Conservation (phyloP, 1,139 yeast genomes). For the Saccharomyces hybrid region DNA sequence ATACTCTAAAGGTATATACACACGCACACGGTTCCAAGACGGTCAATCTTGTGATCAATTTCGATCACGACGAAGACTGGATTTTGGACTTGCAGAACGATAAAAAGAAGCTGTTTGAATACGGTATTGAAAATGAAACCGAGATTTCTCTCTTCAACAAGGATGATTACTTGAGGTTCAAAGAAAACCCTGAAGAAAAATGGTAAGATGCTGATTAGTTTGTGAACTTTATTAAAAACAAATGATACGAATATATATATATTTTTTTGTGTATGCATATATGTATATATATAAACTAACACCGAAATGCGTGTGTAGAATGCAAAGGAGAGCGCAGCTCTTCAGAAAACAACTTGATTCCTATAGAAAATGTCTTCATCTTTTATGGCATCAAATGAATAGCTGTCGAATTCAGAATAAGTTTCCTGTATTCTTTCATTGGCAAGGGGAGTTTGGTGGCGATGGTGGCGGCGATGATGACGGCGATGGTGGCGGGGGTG, state of each 20-base stretch:
- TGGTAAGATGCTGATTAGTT: constrained; percentile 44
- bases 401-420: background rate
- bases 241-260: background rate
- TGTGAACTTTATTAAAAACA: background rate
- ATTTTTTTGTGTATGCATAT: background rate
- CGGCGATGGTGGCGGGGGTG: background rate
- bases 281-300: background rate
- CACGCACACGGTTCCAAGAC: constrained; percentile 95
- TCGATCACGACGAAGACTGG: constrained; percentile 68
- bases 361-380: background rate
- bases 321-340: background rate
- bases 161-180: constrained; percentile 58
- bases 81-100: constrained; percentile 42
- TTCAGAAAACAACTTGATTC: background rate
- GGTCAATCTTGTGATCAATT: constrained; percentile 82
- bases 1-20: constrained; percentile 78
- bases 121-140: constrained; percentile 82
- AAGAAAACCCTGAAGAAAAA: constrained; percentile 79
- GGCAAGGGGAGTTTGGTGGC: background rate
- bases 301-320: background rate
- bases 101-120: constrained; percentile 45
- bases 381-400: background rate
- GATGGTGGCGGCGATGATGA: background rate
- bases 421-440: background rate
- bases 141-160: constrained; percentile 74